These are phyloP conservation scores for Xylaria sp. DNA, from an alignment of 2,329 filamentous ascomycete genomes.

Conservation along the genomic window DNA sequence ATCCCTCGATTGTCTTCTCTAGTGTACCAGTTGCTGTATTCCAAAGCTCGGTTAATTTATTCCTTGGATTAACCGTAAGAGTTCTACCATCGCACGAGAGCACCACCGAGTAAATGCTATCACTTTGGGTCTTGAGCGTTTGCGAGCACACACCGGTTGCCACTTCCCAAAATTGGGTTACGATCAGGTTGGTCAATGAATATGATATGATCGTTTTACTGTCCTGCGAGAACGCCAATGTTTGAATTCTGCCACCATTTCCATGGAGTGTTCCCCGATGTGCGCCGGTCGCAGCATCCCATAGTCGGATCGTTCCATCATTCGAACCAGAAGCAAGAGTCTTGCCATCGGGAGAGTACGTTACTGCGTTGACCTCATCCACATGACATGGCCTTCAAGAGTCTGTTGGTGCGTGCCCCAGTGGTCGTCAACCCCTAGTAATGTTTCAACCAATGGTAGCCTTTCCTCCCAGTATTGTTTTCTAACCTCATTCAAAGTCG, in stretches of 20 bases:
- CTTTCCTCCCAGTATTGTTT: slow-evolving; percentile 10
- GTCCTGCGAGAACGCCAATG: not conserved
- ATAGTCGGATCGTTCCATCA: not conserved
- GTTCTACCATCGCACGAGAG: slow-evolving; percentile 5
- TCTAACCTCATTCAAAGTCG: slow-evolving; percentile 2
- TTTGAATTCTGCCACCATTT: not conserved
- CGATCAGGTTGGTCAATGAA: too few species aligned
- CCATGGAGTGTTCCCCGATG: not conserved
- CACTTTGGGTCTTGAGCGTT: not conserved
- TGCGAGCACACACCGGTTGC: not conserved
- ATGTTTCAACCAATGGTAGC: not conserved
- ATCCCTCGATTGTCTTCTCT: not conserved
- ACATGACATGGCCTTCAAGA: not conserved
- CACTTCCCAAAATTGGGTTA: slow-evolving; percentile 1
- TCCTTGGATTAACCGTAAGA: not conserved
- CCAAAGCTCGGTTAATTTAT: not conserved
- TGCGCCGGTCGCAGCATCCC: slow-evolving; percentile 1
- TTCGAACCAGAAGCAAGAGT: not conserved
- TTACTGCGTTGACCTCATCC: not conserved
- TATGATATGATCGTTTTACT: not conserved
- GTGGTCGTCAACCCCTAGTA: not conserved
- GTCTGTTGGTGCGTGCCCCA: slow-evolving; percentile 5
- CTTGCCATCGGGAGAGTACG: slow-evolving; percentile 15
- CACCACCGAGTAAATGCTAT: not conserved
- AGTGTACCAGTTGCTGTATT: not conserved